Conservation (phyloP, 768 basidiomycete species). For the Myochromella boudieri region DNA sequence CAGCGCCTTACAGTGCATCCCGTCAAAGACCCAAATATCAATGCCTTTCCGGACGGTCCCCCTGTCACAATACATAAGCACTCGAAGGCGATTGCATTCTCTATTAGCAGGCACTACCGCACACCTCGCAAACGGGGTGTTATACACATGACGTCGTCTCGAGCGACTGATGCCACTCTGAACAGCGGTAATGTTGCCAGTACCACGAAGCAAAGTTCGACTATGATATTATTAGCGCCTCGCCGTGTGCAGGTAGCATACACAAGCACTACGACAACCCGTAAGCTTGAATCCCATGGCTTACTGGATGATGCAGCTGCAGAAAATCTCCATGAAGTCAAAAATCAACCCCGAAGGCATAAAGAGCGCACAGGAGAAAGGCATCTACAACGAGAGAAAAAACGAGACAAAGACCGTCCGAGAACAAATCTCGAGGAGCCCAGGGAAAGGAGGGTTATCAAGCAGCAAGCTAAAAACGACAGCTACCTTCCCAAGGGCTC, state of each 20-base stretch:
- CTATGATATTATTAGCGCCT: slow-evolving; percentile 68
- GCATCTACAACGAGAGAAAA: slow-evolving; percentile 24
- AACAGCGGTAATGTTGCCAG: slow-evolving; percentile 6
- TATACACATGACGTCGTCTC: slow-evolving; percentile 16
- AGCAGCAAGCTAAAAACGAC: slow-evolving; percentile 23
- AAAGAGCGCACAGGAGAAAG: slow-evolving; percentile 23
- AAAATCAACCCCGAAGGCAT: slow-evolving; percentile 27
- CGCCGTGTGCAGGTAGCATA: slow-evolving; percentile 77
- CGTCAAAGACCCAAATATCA: slow-evolving; percentile 48
- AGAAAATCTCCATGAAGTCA: slow-evolving; percentile 23
- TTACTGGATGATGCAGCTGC: slow-evolving; percentile 49
- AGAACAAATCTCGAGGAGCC: slow-evolving; percentile 28
- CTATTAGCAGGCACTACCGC: slow-evolving; percentile 66
- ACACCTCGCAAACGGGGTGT: slow-evolving; percentile 16
- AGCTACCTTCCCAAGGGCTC: slow-evolving; percentile 18
- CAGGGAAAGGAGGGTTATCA: slow-evolving; percentile 23
- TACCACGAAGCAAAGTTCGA: slow-evolving; percentile 30
- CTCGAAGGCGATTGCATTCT: slow-evolving; percentile 76
- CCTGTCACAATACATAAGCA: slow-evolving; percentile 77
- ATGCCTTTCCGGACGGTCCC: slow-evolving; percentile 48
- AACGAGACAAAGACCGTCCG: slow-evolving; percentile 26
- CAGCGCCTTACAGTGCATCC: slow-evolving; percentile 68
- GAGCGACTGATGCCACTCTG: slow-evolving; percentile 12
- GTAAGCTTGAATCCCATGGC: slow-evolving; percentile 66
- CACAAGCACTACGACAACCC: slow-evolving; percentile 73